Conservation (phyloP, 441 rosid species). For the Breynia disticha region DNA sequence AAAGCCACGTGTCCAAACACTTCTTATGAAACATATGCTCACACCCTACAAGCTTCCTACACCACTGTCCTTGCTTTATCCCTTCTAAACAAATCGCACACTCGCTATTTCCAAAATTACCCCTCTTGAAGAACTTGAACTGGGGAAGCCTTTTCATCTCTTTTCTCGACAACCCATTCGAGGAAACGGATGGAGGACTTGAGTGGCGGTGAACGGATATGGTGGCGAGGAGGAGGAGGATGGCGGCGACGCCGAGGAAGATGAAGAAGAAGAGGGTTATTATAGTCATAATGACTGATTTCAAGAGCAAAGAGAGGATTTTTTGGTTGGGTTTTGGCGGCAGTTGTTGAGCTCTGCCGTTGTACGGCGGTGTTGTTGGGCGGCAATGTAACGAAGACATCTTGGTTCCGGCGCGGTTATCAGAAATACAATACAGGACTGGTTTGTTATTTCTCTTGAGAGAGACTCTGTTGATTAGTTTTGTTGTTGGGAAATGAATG, state of each 20-base stretch:
- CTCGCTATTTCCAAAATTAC: constrained; percentile 13
- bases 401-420: too few relatives aligned
- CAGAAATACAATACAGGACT: background rate
- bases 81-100: constrained; percentile 65
- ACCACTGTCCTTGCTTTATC: constrained; percentile 60
- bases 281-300: constrained; percentile 35
- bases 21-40: constrained; percentile 58
- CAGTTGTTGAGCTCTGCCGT: constrained; percentile 12
- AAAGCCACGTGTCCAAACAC: constrained; percentile 66
- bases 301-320: constrained; percentile 40
- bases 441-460: background rate
- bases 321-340: constrained; percentile 33
- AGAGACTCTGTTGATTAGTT: too few relatives aligned
- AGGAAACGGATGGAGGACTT: constrained; percentile 16
- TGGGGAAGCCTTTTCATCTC: constrained; percentile 51
- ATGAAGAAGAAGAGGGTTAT: constrained; percentile 55
- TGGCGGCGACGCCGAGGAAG: constrained; percentile 46
- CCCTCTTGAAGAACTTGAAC: constrained; percentile 32
- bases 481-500: too few relatives aligned
- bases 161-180: constrained; percentile 34
- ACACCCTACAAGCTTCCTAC: constrained; percentile 47
- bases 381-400: background rate
- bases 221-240: constrained; percentile 47
- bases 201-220: constrained; percentile 40
- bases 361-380: constrained; percentile 8